Evolutionary conservation across 164 flowering plant genomes (phyloP).

Genomic region (Kalanchoe fedtschenkoi): DNA sequence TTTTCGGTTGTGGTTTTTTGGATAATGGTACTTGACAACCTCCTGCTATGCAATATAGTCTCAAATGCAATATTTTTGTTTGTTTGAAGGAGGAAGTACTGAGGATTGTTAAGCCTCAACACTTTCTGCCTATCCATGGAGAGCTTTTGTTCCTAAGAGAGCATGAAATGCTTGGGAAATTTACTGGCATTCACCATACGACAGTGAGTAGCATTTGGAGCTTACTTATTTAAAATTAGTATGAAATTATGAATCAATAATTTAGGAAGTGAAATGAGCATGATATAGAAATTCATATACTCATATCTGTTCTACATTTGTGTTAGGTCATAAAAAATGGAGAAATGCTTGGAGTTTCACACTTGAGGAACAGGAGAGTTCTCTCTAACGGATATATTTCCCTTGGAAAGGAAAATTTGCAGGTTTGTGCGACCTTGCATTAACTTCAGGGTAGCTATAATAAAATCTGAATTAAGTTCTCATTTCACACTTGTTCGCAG

Average conservation of each 20-base stretch:
- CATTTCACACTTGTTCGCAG: constrained; percentile 26
- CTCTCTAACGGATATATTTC: constrained; percentile 79
- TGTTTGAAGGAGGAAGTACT: constrained; percentile 87
- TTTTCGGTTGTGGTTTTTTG: not conserved
- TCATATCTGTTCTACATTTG: not conserved
- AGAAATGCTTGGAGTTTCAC: constrained; percentile 99
- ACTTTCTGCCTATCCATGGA: constrained; percentile 93
- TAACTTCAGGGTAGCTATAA: not conserved
- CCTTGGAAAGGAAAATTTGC: constrained; percentile 84
- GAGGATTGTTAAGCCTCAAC: constrained; percentile 90
- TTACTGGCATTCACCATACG: constrained; percentile 91
- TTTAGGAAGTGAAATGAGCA: not conserved
- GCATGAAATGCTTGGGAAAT: constrained; percentile 88
- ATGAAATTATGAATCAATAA: not conserved
- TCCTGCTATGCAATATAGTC: not conserved
- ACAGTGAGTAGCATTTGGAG: constrained; percentile 45
- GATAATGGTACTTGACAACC: not conserved
- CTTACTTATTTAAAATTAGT: not conserved
- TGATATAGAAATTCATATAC: not conserved
- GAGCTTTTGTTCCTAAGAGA: constrained; percentile 94
- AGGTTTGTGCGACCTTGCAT: constrained; percentile 36
- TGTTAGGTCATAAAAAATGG: constrained; percentile 95
- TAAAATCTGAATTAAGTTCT: not conserved
- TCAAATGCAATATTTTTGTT: not conserved
- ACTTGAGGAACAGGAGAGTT: constrained; percentile 88